Evolutionary conservation across 1,284 basidiomycete species (phyloP).

Genomic region (Ceratobasidium sp.): DNA sequence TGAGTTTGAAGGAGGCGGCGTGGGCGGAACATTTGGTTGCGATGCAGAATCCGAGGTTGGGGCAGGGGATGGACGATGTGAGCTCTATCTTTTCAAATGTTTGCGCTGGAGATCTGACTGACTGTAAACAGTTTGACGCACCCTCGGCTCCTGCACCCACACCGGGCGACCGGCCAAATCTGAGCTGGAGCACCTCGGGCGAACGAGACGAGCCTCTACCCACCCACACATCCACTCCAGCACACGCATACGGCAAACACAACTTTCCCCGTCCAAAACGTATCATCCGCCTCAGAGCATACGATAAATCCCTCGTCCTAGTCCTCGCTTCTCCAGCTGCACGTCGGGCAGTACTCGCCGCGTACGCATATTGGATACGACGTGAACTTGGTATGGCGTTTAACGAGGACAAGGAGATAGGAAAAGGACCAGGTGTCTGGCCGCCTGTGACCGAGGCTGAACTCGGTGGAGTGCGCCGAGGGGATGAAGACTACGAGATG

Average conservation of each 20-base stretch:
- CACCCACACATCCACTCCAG: background rate
- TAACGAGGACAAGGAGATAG: background rate
- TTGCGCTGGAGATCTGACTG: too few species aligned
- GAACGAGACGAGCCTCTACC: slow-evolving; percentile 19
- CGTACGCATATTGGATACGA: slow-evolving; percentile 21
- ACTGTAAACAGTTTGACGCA: background rate
- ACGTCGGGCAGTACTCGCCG: slow-evolving; percentile 15
- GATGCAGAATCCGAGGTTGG: slow-evolving; percentile 31
- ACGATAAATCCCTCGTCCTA: slow-evolving; percentile 15
- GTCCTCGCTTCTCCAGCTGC: slow-evolving; percentile 28
- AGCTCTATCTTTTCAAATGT: background rate
- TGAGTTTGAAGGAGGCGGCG: slow-evolving; percentile 21
- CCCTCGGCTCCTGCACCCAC: too few species aligned
- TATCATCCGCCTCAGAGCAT: background rate
- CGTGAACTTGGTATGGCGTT: slow-evolving; percentile 4
- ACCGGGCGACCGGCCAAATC: background rate
- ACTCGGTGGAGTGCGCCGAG: slow-evolving; percentile 4
- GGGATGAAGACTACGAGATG: background rate
- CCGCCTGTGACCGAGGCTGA: slow-evolving; percentile 2
- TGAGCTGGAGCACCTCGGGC: slow-evolving; percentile 31
- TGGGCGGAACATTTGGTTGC: slow-evolving; percentile 35
- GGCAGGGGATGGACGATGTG: background rate
- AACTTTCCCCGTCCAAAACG: slow-evolving; percentile 39
- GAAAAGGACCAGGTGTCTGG: background rate
- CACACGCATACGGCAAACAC: background rate